Conservation (phyloP, 192 early-diverging fungal genomes). For the Oehlia diaphana region DNA sequence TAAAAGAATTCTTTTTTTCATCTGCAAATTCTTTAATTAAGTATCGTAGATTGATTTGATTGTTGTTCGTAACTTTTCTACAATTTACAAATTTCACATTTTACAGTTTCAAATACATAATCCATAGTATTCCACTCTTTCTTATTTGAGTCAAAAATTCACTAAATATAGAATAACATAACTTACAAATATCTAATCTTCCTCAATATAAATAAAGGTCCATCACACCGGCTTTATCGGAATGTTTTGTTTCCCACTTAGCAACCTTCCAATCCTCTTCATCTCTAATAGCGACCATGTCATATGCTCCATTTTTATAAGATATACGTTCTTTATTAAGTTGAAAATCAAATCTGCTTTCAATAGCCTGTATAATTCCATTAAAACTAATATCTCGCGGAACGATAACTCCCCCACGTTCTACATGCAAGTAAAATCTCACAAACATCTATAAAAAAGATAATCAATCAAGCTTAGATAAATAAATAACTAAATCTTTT, state of each 20-base stretch:
- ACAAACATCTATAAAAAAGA: background rate
- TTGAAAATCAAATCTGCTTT: background rate
- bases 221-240: background rate
- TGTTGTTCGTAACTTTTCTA: background rate
- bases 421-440: background rate
- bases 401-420: constrained; percentile 2
- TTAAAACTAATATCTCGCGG: background rate
- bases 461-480: background rate
- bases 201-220: background rate
- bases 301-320: constrained; percentile 9
- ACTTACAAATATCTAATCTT: background rate
- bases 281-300: constrained; percentile 10
- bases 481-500: background rate
- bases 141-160: too few relatives aligned
- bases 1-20: too few relatives aligned
- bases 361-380: background rate
- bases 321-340: background rate
- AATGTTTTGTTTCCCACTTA: background rate
- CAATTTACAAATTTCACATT: too few relatives aligned
- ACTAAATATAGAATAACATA: background rate
- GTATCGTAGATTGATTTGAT: background rate
- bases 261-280: constrained; percentile 24
- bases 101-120: too few relatives aligned
- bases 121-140: too few relatives aligned
- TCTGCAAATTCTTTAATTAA: too few relatives aligned